phyloP scores from a whole-genome alignment of 148 eudicot genomes.

The Euryodendron excelsum region DNA sequence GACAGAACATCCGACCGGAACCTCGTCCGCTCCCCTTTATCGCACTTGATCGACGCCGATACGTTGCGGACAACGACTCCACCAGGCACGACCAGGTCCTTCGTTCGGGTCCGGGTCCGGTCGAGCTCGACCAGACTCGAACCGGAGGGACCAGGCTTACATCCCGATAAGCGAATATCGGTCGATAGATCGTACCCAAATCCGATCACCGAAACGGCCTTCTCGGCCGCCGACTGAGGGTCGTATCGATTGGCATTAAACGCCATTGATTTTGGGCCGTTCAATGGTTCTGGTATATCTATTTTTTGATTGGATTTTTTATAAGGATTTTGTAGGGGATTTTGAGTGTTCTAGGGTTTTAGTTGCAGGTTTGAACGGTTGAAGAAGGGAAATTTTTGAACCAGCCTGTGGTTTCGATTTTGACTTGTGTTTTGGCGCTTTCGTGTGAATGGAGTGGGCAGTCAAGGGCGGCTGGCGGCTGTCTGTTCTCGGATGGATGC shows the following conservation, averaged over 20 bases:
- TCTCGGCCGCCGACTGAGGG: slow-evolving; percentile 76
- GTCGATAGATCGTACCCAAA: slow-evolving; percentile 62
- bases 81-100: slow-evolving; percentile 74
- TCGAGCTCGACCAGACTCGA: slow-evolving; percentile 68
- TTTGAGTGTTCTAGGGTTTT: slow-evolving; percentile 13
- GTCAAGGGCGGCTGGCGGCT: slow-evolving; percentile 11
- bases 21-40: slow-evolving; percentile 91
- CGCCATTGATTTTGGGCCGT: slow-evolving; percentile 22
- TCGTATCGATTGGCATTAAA: slow-evolving; percentile 38
- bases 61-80: slow-evolving; percentile 57
- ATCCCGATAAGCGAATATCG: slow-evolving; percentile 67
- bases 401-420: neutral
- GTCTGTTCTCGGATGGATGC: no score
- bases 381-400: neutral
- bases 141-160: slow-evolving; percentile 64
- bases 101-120: slow-evolving; percentile 18
- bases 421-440: neutral
- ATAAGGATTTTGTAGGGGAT: neutral
- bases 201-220: slow-evolving; percentile 80
- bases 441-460: neutral
- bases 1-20: slow-evolving; percentile 80
- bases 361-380: neutral
- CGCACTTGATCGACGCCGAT: slow-evolving; percentile 67
- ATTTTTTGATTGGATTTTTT: neutral
- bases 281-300: no score